Conservation (phyloP, 139 green algal genomes). For the Chlorella sp. region DNA sequence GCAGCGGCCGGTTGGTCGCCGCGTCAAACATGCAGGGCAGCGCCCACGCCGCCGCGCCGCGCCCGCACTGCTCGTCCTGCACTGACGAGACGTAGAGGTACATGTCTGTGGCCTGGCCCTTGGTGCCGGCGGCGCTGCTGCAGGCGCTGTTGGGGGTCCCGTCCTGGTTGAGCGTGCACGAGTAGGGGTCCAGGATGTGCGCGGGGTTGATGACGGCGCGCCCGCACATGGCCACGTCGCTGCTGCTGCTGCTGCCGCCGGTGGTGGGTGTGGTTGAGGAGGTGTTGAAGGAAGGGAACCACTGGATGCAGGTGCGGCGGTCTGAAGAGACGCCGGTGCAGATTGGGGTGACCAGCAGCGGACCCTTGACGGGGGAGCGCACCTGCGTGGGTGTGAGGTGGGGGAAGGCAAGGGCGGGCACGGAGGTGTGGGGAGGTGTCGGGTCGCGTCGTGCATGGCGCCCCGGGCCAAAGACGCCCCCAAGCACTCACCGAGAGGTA, state of each 20-base stretch:
- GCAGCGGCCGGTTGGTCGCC: constrained; percentile 28
- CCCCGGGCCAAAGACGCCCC: background rate
- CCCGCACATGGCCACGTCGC: background rate
- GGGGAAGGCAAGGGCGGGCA: background rate
- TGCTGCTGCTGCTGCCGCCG: no score
- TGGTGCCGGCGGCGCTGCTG: background rate
- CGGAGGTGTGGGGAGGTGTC: background rate
- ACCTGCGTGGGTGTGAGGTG: background rate
- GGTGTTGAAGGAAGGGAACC: background rate
- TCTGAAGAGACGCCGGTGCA: background rate
- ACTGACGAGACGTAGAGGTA: constrained; percentile 43
- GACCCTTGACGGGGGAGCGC: background rate
- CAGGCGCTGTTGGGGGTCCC: background rate
- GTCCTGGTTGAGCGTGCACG: background rate
- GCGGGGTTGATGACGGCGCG: constrained; percentile 1
- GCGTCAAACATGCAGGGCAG: constrained; percentile 38
- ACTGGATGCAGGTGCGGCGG: background rate
- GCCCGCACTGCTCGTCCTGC: constrained; percentile 31
- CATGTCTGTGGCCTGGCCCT: constrained; percentile 31
- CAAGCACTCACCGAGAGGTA: constrained; percentile 1
- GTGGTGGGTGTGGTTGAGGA: background rate
- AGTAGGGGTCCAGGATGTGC: background rate
- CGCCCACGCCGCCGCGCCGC: constrained; percentile 32
- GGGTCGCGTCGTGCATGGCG: background rate
- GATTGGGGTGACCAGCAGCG: background rate